These are phyloP conservation scores for Xylariaceae sp. DNA, from an alignment of 2,329 filamentous ascomycete genomes.

Conservation along the genomic window DNA sequence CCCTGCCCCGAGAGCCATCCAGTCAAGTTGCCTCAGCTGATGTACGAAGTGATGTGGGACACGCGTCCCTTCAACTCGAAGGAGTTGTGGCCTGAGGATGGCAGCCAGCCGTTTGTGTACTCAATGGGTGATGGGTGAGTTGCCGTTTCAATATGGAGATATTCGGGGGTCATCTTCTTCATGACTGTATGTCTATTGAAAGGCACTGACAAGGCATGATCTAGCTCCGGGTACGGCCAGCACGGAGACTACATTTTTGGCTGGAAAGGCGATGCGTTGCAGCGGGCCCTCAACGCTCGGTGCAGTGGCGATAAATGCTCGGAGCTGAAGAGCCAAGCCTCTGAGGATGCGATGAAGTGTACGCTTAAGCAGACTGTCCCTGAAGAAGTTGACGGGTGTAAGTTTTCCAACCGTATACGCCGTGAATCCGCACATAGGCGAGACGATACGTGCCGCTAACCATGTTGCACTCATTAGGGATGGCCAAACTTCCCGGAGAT, in stretches of 20 bases:
- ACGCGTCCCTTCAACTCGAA: conserved; percentile 33
- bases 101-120: conserved; percentile 26
- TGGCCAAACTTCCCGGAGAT: too few species aligned
- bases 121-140: conserved; percentile 24
- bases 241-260: conserved; percentile 38
- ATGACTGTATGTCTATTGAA: background rate
- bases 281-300: conserved; percentile 22
- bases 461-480: too few species aligned
- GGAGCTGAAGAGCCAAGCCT: conserved; percentile 14
- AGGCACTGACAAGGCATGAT: background rate
- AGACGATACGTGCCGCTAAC: too few species aligned
- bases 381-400: conserved; percentile 7
- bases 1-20: conserved; percentile 37
- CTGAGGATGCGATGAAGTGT: conserved; percentile 12
- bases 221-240: conserved; percentile 27
- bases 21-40: conserved; percentile 38
- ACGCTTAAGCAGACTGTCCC: conserved; percentile 1
- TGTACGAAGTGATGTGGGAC: conserved; percentile 42
- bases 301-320: conserved; percentile 24
- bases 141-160: too few species aligned
- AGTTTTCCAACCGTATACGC: conserved; percentile 7
- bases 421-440: conserved; percentile 7
- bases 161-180: too few species aligned
- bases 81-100: conserved; percentile 30
- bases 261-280: conserved; percentile 29